These are phyloP conservation scores for Narthecium ossifragum DNA, from an alignment of 106 monocot species.

Conservation along the genomic window DNA sequence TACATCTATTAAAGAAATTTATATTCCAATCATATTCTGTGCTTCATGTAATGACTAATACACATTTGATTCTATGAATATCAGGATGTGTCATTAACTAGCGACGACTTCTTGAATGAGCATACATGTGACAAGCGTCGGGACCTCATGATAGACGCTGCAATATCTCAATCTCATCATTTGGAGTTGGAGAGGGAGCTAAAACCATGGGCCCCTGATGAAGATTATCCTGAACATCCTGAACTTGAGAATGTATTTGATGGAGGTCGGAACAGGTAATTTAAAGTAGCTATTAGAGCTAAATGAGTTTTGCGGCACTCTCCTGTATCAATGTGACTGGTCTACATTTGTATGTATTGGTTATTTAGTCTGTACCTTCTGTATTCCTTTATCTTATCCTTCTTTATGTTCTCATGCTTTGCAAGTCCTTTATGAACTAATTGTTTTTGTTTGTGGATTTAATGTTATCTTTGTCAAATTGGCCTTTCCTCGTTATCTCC, in stretches of 20 bases:
- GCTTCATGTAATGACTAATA: neutral
- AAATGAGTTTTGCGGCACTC: no score
- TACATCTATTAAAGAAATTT: neutral
- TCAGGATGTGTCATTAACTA: slow-evolving; percentile 64
- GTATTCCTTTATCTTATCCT: no score
- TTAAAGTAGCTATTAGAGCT: no score
- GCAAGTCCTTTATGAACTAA: no score
- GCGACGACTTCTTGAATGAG: slow-evolving; percentile 38
- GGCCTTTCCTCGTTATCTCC: no score
- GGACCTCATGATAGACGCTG: slow-evolving; percentile 87
- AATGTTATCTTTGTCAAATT: no score
- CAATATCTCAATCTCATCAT: slow-evolving; percentile 73
- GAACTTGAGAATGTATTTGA: slow-evolving; percentile 87
- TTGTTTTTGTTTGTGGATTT: no score
- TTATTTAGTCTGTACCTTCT: no score
- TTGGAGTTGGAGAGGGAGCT: slow-evolving; percentile 78
- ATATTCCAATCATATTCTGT: neutral
- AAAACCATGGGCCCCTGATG: slow-evolving; percentile 80
- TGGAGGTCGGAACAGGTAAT: slow-evolving; percentile 66
- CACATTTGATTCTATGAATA: neutral
- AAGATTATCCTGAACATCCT: slow-evolving; percentile 58
- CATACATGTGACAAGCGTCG: slow-evolving; percentile 41
- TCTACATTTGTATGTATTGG: no score
- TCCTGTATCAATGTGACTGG: no score
- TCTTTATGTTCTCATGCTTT: no score